A percentile compares a stretch with the other conserved stretches of the same genome.
These are phyloP conservation scores for Gillenia trifoliata DNA, from an alignment of 306 rosid species.

Conservation along the genomic window DNA sequence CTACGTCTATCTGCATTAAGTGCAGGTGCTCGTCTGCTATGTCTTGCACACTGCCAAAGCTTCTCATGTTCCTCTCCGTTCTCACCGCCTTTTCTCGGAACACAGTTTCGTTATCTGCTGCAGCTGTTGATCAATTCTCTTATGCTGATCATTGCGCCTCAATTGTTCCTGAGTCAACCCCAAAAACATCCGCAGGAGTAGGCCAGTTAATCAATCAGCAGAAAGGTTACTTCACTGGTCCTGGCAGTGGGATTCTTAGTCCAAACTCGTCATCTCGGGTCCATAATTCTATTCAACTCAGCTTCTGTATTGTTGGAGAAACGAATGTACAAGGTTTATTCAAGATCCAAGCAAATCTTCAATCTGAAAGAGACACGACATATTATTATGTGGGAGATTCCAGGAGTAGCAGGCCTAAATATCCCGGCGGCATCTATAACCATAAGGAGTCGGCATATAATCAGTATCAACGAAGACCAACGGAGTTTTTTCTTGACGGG, in stretches of 20 bases:
- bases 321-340: constrained; percentile 26
- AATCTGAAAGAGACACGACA: not conserved
- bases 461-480: not conserved
- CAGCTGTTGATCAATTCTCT: constrained; percentile 1
- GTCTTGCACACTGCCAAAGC: too few relatives aligned
- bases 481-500: constrained; percentile 32
- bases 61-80: constrained; percentile 12
- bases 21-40: too few relatives aligned
- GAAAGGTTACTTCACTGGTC: constrained; percentile 36
- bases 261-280: too few relatives aligned
- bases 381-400: constrained; percentile 14
- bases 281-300: too few relatives aligned
- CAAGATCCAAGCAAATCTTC: constrained; percentile 25
- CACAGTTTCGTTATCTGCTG: too few relatives aligned
- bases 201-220: not conserved
- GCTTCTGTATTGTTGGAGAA: too few relatives aligned
- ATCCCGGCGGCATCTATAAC: too few relatives aligned
- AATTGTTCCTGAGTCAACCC: constrained; percentile 23
- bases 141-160: constrained; percentile 41
- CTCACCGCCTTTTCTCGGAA: constrained; percentile 5
- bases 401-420: too few relatives aligned
- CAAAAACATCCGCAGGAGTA: not conserved
- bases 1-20: too few relatives aligned
- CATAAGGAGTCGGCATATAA: too few relatives aligned
- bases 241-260: not conserved